Evolutionary conservation across 106 monocot genomes (phyloP), one percentile per base, ranked within the genome.

Genomic region (Acorus calamus): DNA sequence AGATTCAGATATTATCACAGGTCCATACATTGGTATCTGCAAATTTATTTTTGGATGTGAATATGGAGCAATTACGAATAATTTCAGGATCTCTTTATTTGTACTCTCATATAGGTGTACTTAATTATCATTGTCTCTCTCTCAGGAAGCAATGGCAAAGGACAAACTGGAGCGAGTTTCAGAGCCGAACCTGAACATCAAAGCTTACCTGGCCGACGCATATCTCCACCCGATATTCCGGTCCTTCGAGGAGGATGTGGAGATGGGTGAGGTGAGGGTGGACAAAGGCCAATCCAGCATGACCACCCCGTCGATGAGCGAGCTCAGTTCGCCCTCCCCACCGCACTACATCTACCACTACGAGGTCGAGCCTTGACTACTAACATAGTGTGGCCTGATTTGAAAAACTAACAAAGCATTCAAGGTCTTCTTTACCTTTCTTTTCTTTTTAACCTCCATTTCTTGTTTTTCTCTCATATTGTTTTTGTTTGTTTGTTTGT

Each of bases 141-240:
- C 71, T 0, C 61, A 82, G 82, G 86, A 82, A 77, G 86, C 86
- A 4, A 86, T 79, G 86, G 76, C 79, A 55, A 86, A 86, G 69
- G 82, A 82, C 66, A 64, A 6, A 3, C 11, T 73, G 73, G 86
- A 86, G 66, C 53, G 58, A 64, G 41, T 72, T 3, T 72, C 86
- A 0, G 86, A 86, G 55, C 76, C 81, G 4, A 50, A 76, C 69
- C 59, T 86, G 3, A 79, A 82, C 46, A 53, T 86, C 10, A 79
- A 76, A 57, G 62, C 69, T 3, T 86, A 76, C 70, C 60, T 86
- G 42, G 69, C 60, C 7, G 71, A 75, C 57, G 85, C 85, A 46
- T 85, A 81, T 67, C 53, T 85, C 67, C 81, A 85, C 66, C 84
- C 84, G 7, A 85, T 85, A 9, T 81, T 85, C 60, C 73, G 62